Evolutionary conservation across 2,329 filamentous ascomycete genomes (phyloP).

Genomic region (Ophiostoma tasmaniense): DNA sequence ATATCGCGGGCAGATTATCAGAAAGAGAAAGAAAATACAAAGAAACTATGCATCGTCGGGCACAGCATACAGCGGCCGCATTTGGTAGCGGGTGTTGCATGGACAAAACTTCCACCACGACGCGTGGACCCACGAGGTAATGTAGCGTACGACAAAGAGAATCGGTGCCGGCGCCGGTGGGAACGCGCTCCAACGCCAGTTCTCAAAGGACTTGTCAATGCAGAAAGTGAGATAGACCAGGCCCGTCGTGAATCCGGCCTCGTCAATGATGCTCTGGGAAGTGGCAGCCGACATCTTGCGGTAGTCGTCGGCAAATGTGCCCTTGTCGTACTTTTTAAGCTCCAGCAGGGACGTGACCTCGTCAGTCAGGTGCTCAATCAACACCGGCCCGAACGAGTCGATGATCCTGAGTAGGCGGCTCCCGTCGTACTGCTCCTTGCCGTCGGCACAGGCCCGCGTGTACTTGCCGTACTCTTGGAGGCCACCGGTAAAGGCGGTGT

Average conservation of each 20-base stretch:
- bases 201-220: constrained; percentile 24
- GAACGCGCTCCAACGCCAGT: constrained; percentile 27
- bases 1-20: too few relatives aligned
- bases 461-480: constrained; percentile 27
- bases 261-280: constrained; percentile 22
- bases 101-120: constrained; percentile 25
- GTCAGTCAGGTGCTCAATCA: constrained; percentile 31
- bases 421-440: constrained; percentile 23
- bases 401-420: constrained; percentile 26
- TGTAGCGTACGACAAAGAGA: constrained; percentile 19
- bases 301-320: constrained; percentile 25
- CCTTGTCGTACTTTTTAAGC: constrained; percentile 27
- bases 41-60: constrained; percentile 8
- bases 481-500: constrained; percentile 28
- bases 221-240: constrained; percentile 21
- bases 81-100: constrained; percentile 21
- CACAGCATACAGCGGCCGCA: constrained; percentile 25
- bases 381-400: constrained; percentile 29
- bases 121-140: constrained; percentile 21
- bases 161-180: constrained; percentile 22
- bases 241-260: constrained; percentile 19
- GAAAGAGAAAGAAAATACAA: too few relatives aligned
- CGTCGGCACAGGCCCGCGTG: constrained; percentile 24
- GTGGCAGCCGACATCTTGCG: constrained; percentile 18
- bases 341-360: constrained; percentile 32